These are phyloP conservation scores for Candida berthetii DNA, from an alignment of 805 yeast genomes.

Conservation along the genomic window DNA sequence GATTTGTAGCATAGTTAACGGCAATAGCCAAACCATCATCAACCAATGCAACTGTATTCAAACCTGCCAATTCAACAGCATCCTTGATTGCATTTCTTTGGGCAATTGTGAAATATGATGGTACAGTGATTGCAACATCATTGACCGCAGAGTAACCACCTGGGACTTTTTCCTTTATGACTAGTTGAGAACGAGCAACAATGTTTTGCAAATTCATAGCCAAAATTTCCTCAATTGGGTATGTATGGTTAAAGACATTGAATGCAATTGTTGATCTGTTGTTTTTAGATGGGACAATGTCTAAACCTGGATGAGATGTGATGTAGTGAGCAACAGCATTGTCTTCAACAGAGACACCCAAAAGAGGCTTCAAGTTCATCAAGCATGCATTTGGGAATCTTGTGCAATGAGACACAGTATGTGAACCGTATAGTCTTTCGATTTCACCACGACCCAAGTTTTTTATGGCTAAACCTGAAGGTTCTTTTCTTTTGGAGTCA, in stretches of 20 bases:
- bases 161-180: slow-evolving; percentile 49
- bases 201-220: slow-evolving; percentile 79
- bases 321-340: slow-evolving; percentile 39
- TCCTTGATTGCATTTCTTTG: slow-evolving; percentile 71
- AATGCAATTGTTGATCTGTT: slow-evolving; percentile 54
- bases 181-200: slow-evolving; percentile 53
- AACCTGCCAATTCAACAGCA: slow-evolving; percentile 64
- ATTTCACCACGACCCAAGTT: slow-evolving; percentile 35
- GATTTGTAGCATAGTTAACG: slow-evolving; percentile 63
- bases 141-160: slow-evolving; percentile 43
- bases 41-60: slow-evolving; percentile 59
- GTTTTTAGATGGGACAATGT: slow-evolving; percentile 32
- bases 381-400: slow-evolving; percentile 70
- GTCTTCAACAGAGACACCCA: slow-evolving; percentile 58
- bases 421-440: slow-evolving; percentile 74
- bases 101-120: slow-evolving; percentile 57
- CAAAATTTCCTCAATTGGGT: slow-evolving; percentile 67
- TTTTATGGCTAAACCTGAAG: slow-evolving; percentile 68
- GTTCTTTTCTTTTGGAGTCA: slow-evolving; percentile 88
- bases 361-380: slow-evolving; percentile 58
- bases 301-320: slow-evolving; percentile 55
- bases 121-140: slow-evolving; percentile 73
- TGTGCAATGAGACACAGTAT: slow-evolving; percentile 62
- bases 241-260: slow-evolving; percentile 38
- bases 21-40: slow-evolving; percentile 95